A percentile compares a stretch with the other conserved stretches of the same genome.
Conservation (phyloP, 2,329 filamentous ascomycete genomes). For the Fusarium torulosum region DNA sequence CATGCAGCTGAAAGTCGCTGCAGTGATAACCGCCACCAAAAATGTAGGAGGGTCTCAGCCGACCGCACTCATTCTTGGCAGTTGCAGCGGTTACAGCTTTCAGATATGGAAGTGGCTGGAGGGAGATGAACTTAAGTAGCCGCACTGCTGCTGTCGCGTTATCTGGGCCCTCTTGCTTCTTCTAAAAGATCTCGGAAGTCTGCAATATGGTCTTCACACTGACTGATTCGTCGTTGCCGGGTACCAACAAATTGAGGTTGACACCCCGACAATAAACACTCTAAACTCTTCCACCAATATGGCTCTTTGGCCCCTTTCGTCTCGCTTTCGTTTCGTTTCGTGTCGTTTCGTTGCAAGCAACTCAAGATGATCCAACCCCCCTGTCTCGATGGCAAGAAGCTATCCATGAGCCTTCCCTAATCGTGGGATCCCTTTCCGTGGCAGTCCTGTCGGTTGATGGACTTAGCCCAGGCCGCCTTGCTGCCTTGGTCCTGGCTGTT, state of each 20-base stretch:
- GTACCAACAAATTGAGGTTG: background rate
- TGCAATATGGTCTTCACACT: background rate
- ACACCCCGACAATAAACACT: background rate
- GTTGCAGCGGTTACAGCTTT: background rate
- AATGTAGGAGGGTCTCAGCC: background rate
- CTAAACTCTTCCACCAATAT: background rate
- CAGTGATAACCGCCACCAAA: background rate
- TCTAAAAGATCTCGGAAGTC: background rate
- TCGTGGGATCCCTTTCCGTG: background rate
- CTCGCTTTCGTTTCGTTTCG: conserved; percentile 3
- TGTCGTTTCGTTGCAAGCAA: background rate
- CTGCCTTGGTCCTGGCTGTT: background rate
- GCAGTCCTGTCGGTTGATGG: conserved; percentile 6
- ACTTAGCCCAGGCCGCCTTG: background rate
- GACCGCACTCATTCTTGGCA: background rate
- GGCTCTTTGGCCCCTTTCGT: background rate
- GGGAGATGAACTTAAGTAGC: conserved; percentile 15
- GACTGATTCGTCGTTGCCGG: background rate
- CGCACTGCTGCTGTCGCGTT: background rate
- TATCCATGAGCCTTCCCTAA: background rate
- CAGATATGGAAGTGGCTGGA: conserved; percentile 6
- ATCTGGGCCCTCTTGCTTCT: conserved; percentile 6
- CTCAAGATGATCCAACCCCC: background rate
- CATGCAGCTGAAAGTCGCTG: background rate
- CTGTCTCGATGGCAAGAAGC: background rate